Conservation (phyloP, 768 basidiomycete species). For the Collybiopsis confluens region DNA sequence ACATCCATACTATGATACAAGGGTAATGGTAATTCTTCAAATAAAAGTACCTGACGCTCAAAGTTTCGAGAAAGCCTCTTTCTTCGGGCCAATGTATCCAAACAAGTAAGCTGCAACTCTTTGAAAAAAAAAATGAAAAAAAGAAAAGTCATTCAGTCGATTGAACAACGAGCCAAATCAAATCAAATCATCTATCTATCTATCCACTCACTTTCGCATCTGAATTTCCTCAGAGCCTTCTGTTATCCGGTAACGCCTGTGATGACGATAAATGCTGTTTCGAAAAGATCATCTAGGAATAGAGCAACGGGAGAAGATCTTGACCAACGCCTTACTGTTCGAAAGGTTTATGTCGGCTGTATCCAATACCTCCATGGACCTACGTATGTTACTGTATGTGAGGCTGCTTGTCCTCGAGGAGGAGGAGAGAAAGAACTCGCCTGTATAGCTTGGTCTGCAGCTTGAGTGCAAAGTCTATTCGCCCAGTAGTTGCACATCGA, state of each 20-base stretch:
- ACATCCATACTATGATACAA: no score
- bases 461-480: conserved; percentile 10
- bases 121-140: no score
- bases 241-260: conserved; percentile 11
- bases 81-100: conserved; percentile 1
- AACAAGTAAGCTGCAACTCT: not conserved
- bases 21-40: not conserved
- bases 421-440: not conserved
- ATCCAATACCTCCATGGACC: conserved; percentile 11
- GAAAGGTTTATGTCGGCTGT: not conserved
- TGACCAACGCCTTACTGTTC: not conserved
- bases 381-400: not conserved
- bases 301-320: not conserved
- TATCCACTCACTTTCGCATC: conserved; percentile 6
- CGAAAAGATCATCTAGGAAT: not conserved
- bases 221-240: conserved; percentile 13
- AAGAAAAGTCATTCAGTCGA: no score
- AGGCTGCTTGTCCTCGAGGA: no score
- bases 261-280: conserved; percentile 11
- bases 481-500: conserved; percentile 13
- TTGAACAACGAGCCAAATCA: no score
- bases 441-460: conserved; percentile 12
- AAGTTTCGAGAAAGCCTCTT: not conserved
- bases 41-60: not conserved
- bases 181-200: not conserved